Evolutionary conservation across 352 stramenopile species (phyloP).

Genomic region (Globisporangium megalacanthum): DNA sequence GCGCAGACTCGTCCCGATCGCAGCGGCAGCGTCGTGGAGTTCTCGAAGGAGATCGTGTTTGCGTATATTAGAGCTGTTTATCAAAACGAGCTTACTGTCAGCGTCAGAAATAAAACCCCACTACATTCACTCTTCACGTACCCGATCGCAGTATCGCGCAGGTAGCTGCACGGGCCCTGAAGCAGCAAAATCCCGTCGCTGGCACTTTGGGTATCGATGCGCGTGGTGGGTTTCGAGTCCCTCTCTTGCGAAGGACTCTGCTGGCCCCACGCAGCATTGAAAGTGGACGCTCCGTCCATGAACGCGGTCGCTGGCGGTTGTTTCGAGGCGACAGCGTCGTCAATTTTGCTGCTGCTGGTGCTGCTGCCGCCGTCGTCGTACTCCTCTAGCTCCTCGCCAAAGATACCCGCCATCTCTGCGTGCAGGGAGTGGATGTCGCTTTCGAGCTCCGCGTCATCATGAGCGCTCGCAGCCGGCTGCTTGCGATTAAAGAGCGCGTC

Average conservation of each 20-base stretch:
- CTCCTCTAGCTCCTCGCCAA: conserved; percentile 40
- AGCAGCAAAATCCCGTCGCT: conserved; percentile 1
- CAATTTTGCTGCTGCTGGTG: not conserved
- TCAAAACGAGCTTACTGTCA: not conserved
- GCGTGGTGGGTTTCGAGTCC: not conserved
- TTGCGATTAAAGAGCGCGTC: conserved; percentile 4
- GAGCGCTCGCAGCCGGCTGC: not conserved
- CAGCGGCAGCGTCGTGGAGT: conserved; percentile 3
- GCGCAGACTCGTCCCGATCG: conserved; percentile 8
- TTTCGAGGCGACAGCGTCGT: not conserved
- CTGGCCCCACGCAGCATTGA: not conserved
- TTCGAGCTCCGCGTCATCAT: conserved; percentile 9
- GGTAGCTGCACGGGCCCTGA: conserved; percentile 27
- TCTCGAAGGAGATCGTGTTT: conserved; percentile 7
- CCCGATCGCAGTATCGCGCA: conserved; percentile 18
- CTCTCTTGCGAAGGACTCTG: not conserved
- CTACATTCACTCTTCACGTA: conserved; percentile 1
- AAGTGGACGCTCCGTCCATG: not conserved
- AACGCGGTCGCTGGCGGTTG: not conserved
- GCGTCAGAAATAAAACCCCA: not conserved
- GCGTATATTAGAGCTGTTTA: conserved; percentile 4
- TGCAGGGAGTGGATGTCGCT: conserved; percentile 46
- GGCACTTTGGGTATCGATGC: not conserved
- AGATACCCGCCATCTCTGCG: conserved; percentile 45
- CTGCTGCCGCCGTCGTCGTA: conserved; percentile 16